Conservation (phyloP, 2,329 filamentous ascomycete species). For the Colletotrichum theobromicola region DNA sequence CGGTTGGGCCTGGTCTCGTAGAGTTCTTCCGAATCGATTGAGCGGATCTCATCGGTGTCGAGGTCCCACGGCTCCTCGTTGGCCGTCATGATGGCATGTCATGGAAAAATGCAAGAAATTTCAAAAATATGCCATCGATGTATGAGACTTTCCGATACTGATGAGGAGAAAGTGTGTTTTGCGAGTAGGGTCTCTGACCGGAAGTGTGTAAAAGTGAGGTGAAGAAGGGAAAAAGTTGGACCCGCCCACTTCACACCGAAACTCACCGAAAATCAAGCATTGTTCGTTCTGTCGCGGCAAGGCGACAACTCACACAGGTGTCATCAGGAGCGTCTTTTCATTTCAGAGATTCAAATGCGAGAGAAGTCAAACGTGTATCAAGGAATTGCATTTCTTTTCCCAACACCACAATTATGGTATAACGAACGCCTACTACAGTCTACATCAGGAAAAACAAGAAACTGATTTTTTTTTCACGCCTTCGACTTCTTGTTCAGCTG, state of each 20-base stretch:
- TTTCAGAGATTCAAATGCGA: neutral
- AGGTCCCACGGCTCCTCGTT: conserved; percentile 39
- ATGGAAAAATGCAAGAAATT: rapidly evolving
- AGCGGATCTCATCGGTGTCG: conserved; percentile 52
- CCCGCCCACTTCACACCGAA: neutral
- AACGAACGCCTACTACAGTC: conserved; percentile 21
- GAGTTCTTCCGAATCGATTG: conserved; percentile 52
- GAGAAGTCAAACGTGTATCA: neutral
- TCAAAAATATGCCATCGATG: neutral
- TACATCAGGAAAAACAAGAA: neutral
- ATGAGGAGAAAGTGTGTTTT: neutral
- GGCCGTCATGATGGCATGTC: conserved; percentile 7
- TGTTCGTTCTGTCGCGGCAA: neutral
- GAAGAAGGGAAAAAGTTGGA: conserved; percentile 8
- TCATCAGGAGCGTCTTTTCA: neutral
- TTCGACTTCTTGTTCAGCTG: conserved; percentile 46
- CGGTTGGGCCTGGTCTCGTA: conserved; percentile 67
- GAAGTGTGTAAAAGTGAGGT: neutral
- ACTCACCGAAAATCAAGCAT: neutral
- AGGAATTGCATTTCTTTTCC: conserved; percentile 14
- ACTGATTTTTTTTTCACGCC: conserved; percentile 2
- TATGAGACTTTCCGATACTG: neutral
- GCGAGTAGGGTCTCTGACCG: neutral
- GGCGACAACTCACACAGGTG: neutral
- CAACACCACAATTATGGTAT: conserved; percentile 23